phyloP scores from a whole-genome alignment of 1,139 yeast species.

The Hanseniaspora sp. region DNA sequence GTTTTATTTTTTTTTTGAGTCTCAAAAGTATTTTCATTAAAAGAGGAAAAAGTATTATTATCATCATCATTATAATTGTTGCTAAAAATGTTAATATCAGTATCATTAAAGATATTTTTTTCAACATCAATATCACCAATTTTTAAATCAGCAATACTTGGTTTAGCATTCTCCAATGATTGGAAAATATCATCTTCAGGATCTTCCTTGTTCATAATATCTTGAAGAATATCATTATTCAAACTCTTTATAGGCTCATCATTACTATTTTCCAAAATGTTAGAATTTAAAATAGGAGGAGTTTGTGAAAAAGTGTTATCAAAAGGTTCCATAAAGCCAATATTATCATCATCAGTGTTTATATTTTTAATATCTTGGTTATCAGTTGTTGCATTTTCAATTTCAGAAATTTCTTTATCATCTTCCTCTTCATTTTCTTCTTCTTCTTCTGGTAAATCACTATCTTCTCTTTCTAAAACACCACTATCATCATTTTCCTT shows the following conservation, averaged over 20 bases:
- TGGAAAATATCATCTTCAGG: background rate
- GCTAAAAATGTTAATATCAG: background rate
- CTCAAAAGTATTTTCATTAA: background rate
- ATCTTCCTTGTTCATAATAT: background rate
- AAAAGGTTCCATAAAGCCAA: background rate
- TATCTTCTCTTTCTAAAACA: slow-evolving; percentile 3
- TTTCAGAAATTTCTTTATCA: background rate
- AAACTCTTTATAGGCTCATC: background rate
- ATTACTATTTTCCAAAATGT: background rate
- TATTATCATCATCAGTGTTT: background rate
- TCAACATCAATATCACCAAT: slow-evolving; percentile 1
- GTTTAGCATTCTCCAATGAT: background rate
- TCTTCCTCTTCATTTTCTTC: background rate
- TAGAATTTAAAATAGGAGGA: background rate
- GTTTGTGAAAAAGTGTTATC: background rate
- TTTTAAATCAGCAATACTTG: background rate
- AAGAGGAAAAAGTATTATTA: no score
- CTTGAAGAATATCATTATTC: background rate
- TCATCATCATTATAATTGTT: background rate
- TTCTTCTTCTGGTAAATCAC: slow-evolving; percentile 6
- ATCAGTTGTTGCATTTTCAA: background rate
- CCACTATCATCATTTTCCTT: background rate
- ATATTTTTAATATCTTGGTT: no score
- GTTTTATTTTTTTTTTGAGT: background rate
- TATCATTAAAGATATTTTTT: slow-evolving; percentile 1